phyloP scores from a whole-genome alignment of 2,329 filamentous ascomycete species.

The Neoarthrinium moseri region DNA sequence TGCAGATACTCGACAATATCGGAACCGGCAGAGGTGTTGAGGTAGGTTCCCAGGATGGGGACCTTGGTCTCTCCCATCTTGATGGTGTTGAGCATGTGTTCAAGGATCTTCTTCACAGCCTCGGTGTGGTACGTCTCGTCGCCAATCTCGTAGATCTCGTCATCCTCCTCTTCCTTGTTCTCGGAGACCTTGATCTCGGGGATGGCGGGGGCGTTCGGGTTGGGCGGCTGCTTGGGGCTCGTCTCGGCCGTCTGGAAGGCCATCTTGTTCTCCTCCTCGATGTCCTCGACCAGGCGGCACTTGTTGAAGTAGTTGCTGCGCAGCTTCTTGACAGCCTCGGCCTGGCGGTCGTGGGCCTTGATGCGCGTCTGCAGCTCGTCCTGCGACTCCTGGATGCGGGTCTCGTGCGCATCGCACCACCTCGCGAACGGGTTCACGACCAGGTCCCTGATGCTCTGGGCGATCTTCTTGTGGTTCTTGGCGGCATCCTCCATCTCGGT shows the following conservation, averaged over 20 bases:
- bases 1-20: constrained; percentile 97
- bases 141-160: constrained; percentile 84
- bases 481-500: constrained; percentile 89
- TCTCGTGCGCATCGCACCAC: constrained; percentile 95
- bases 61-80: constrained; percentile 91
- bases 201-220: constrained; percentile 48
- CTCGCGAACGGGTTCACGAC: constrained; percentile 91
- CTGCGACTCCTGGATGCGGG: constrained; percentile 87
- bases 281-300: constrained; percentile 89
- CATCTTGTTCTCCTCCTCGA: constrained; percentile 98
- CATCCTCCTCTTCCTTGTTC: constrained; percentile 64
- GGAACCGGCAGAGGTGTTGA: constrained; percentile 85
- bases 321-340: constrained; percentile 86
- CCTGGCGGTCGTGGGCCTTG: constrained; percentile 90
- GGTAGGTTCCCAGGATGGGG: constrained; percentile 89
- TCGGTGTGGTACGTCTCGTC: constrained; percentile 84
- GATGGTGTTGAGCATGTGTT: constrained; percentile 83
- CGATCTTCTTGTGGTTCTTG: constrained; percentile 91
- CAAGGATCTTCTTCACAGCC: constrained; percentile 85
- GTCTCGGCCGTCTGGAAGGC: constrained; percentile 85
- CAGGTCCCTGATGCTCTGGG: constrained; percentile 91
- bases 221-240: constrained; percentile 58
- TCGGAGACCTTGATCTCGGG: constrained; percentile 87
- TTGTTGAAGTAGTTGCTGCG: constrained; percentile 99
- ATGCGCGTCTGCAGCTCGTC: constrained; percentile 89